Conservation (phyloP, 495 filamentous ascomycete genomes). For the Aspergillus baeticus region DNA sequence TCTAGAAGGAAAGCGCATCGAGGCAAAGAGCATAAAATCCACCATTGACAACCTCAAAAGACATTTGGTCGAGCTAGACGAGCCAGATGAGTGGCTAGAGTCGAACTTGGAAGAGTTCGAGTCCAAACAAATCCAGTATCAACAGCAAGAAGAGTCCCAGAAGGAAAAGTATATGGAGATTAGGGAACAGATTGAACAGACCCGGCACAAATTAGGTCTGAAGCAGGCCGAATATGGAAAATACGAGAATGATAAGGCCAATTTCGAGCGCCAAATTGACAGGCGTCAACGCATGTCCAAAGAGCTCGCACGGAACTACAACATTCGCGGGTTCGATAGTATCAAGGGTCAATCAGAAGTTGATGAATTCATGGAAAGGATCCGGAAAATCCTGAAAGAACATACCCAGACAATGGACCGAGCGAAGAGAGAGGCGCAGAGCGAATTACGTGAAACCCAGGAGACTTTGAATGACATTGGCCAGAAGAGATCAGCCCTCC, state of each 20-base stretch:
- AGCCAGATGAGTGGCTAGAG: constrained; percentile 76
- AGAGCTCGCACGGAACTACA: constrained; percentile 74
- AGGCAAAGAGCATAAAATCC: constrained; percentile 60
- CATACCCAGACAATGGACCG: constrained; percentile 74
- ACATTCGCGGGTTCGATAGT: constrained; percentile 78
- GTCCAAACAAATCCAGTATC: constrained; percentile 62
- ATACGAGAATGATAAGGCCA: constrained; percentile 79
- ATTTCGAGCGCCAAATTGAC: constrained; percentile 75
- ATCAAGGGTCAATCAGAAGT: constrained; percentile 74
- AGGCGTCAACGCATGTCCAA: constrained; percentile 70
- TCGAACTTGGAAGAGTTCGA: constrained; percentile 80
- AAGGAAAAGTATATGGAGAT: constrained; percentile 62
- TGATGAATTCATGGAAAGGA: constrained; percentile 70
- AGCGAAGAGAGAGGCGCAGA: constrained; percentile 67
- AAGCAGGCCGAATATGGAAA: constrained; percentile 85
- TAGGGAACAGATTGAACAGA: constrained; percentile 56
- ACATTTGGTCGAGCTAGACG: constrained; percentile 70
- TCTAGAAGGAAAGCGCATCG: constrained; percentile 71
- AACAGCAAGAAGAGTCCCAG: constrained; percentile 60
- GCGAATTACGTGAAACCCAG: constrained; percentile 66
- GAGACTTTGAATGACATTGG: constrained; percentile 65
- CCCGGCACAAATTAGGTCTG: constrained; percentile 55
- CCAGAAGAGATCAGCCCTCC: constrained; percentile 62
- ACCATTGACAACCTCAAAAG: constrained; percentile 67
- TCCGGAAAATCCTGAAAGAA: constrained; percentile 71